Evolutionary conservation across 2,329 filamentous ascomycete species (phyloP).

Genomic region (Diaporthe destruens): DNA sequence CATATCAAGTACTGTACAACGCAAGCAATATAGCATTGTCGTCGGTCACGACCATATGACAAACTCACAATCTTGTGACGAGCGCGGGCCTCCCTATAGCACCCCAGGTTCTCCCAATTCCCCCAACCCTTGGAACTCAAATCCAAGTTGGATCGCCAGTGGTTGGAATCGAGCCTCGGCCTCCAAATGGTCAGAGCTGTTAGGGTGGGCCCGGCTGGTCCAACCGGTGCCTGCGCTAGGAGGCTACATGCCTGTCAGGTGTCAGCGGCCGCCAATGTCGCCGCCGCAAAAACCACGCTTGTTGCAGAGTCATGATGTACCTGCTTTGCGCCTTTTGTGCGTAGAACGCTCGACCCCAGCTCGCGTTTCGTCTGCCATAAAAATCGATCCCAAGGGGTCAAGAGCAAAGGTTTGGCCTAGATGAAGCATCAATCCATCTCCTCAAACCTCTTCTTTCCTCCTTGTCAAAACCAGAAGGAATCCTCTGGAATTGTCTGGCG

Average conservation of each 20-base stretch:
- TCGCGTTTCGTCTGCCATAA: conserved; percentile 20
- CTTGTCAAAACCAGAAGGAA: background rate
- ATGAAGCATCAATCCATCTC: conserved; percentile 5
- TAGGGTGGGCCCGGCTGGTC: background rate
- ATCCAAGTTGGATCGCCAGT: conserved; percentile 27
- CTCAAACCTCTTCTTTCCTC: background rate
- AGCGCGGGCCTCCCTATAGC: conserved; percentile 14
- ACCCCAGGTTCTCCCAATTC: background rate
- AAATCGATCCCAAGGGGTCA: background rate
- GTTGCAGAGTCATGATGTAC: conserved; percentile 22
- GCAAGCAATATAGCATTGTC: background rate
- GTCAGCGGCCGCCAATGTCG: conserved; percentile 1
- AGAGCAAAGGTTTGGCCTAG: background rate
- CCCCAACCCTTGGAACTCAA: conserved; percentile 13
- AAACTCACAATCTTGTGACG: background rate
- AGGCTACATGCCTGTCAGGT: conserved; percentile 26
- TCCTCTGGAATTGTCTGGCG: conserved; percentile 8
- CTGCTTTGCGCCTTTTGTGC: conserved; percentile 40
- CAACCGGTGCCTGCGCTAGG: conserved; percentile 22
- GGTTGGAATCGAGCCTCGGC: conserved; percentile 5
- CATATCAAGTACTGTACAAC: too few relatives aligned
- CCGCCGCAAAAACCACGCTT: conserved; percentile 42
- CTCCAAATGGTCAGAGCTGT: background rate
- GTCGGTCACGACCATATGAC: background rate
- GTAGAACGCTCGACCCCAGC: conserved; percentile 33